Percentiles rank a stretch among this genome's conserved stretches.
phyloP scores from a whole-genome alignment of 805 yeast species.

The Sugiyamaella americana region DNA sequence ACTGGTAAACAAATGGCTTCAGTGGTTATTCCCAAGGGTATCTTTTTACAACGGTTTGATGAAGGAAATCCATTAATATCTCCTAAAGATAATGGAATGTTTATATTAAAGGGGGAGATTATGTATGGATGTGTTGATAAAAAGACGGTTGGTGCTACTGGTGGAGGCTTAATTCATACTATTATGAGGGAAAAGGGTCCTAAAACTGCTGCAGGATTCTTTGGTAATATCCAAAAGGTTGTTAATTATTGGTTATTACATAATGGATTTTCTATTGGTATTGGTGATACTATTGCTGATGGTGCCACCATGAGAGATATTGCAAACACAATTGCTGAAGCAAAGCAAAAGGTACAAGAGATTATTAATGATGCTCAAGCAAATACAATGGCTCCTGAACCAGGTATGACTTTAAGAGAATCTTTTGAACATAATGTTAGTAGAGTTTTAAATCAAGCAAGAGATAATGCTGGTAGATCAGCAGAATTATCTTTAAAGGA shows the following conservation, averaged over 20 bases:
- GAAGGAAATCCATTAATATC: conserved; percentile 76
- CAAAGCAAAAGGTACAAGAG: conserved; percentile 90
- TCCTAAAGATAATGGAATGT: conserved; percentile 94
- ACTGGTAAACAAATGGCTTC: conserved; percentile 93
- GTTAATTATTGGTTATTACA: conserved; percentile 95
- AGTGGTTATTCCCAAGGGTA: conserved; percentile 91
- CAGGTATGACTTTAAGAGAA: conserved; percentile 99
- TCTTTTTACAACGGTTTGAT: conserved; percentile 88
- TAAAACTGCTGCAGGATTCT: conserved; percentile 76
- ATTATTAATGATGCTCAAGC: conserved; percentile 89
- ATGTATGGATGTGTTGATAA: conserved; percentile 98
- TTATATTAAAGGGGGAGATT: conserved; percentile 90
- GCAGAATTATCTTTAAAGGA: conserved; percentile 96
- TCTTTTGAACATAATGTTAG: conserved; percentile 97
- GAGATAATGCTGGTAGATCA: conserved; percentile 98
- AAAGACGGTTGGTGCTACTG: conserved; percentile 97
- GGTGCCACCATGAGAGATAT: conserved; percentile 91
- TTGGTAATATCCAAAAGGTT: conserved; percentile 89
- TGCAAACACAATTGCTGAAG: conserved; percentile 87
- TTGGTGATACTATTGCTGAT: conserved; percentile 99
- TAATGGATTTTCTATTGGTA: conserved; percentile 97
- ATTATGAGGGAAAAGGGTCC: conserved; percentile 98
- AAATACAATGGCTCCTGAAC: conserved; percentile 85
- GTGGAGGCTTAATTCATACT: conserved; percentile 96
- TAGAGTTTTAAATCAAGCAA: conserved; percentile 91